Base-by-base conservation (phyloP, 139 green algal species). In the Chlamydomonas incerta region DNA sequence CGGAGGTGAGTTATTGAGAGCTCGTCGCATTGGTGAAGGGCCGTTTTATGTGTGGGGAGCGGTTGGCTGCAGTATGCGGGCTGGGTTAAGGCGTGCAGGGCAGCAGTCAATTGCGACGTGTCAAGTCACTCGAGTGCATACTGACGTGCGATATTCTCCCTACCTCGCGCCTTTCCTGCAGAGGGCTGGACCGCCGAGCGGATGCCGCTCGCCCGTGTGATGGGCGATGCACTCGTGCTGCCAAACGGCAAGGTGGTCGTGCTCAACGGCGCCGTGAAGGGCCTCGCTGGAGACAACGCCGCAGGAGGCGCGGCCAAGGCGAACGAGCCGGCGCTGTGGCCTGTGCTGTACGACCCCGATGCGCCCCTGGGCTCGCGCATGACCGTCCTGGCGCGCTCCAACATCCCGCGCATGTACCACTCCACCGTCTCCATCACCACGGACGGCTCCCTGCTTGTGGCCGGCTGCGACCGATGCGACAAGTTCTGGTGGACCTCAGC, bases 381-480 rank as follows among this genome's bases (percentile, higher is more conserved):
- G 15, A 41, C 26, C 20, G 5, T 31, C 41, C 55, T 81, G n/a
- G 31, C 23, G 20, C 46, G 72, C 31, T 68, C 72, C 26, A 37
- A n/a, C 28, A 82, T 87, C 33, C 46, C 77, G 20, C 77, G 77
- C 18, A 37, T 84, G 29, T 84, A 84, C 46, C 88, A 91, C 77
- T 81, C 60, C 37, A 81, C 72, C 1, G 88, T 65, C 3, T 23
- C 31, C 0, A 83, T 91, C 17, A 91, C 88, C 29, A 81, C 83
- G 2, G 81, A 91, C 55, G 88, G 82, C 50, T 85, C 82, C 0
- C 46, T 91, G 4, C 57, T 91, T 0, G 79, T 88, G 52, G 46
- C 71, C 1, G 88, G 88, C 23, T 91, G 88, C 82, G 88, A 91
- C 55, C 62, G 88, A 0, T 91, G 87, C 57, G 52, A 75, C 76